Conservation (phyloP, 768 basidiomycete species). For the Amanita subjunquillea region DNA sequence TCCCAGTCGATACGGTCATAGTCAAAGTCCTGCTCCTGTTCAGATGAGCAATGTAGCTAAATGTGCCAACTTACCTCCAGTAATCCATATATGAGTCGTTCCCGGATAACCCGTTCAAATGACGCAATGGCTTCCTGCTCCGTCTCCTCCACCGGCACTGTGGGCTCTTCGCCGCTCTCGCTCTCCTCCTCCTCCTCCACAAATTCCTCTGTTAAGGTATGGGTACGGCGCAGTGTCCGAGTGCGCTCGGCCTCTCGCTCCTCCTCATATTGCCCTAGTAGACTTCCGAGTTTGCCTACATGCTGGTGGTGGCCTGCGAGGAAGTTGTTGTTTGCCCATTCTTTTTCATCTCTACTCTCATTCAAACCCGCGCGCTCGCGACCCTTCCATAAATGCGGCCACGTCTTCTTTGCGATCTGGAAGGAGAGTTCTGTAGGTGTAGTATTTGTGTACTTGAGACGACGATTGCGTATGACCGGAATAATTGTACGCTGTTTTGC, state of each 20-base stretch:
- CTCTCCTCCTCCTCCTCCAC: constrained; percentile 70
- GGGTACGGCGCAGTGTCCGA: constrained; percentile 32
- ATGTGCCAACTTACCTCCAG: constrained; percentile 43
- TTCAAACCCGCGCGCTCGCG: constrained; percentile 34
- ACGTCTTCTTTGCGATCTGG: constrained; percentile 38
- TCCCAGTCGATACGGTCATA: constrained; percentile 72
- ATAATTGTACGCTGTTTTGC: constrained; percentile 61
- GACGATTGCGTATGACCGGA: constrained; percentile 59
- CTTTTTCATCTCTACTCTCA: constrained; percentile 54
- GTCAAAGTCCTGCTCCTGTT: constrained; percentile 41
- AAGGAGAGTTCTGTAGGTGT: constrained; percentile 48
- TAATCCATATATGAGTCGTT: constrained; percentile 67
- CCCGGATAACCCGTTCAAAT: constrained; percentile 56
- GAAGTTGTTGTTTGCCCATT: constrained; percentile 59
- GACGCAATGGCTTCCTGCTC: constrained; percentile 35
- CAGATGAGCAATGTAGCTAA: background rate
- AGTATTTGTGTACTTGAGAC: constrained; percentile 49
- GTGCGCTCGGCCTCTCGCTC: constrained; percentile 63
- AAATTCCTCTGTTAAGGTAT: constrained; percentile 31
- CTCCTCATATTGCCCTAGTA: constrained; percentile 69
- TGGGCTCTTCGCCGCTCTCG: constrained; percentile 31
- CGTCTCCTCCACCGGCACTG: constrained; percentile 24
- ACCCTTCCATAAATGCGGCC: constrained; percentile 65
- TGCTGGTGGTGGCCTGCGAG: constrained; percentile 44
- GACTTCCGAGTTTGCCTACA: constrained; percentile 57